Evolutionary conservation across 2,329 filamentous ascomycete genomes (phyloP).

Genomic region (Fusarium austroafricanum): DNA sequence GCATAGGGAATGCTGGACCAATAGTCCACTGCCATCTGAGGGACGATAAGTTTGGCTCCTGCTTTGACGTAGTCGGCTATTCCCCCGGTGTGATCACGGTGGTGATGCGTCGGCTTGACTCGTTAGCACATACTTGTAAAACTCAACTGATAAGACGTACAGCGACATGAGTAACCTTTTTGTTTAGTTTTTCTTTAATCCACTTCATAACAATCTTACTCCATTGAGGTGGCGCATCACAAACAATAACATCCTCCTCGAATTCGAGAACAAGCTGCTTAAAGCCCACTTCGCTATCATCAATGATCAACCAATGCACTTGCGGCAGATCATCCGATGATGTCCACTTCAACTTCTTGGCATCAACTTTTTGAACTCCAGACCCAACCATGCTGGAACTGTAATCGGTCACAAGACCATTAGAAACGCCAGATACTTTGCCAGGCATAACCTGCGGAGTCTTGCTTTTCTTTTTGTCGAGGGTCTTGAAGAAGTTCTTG

Average conservation of each 20-base stretch:
- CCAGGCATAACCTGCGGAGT: too few relatives aligned
- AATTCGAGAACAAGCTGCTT: constrained; percentile 36
- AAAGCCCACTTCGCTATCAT: constrained; percentile 10
- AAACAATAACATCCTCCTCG: constrained; percentile 25
- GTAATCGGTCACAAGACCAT: constrained; percentile 25
- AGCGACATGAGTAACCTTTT: constrained; percentile 18
- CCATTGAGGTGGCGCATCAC: constrained; percentile 21
- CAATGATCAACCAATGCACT: constrained; percentile 25
- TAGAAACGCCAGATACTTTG: neutral
- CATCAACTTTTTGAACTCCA: neutral
- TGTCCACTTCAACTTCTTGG: neutral
- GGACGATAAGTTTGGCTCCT: constrained; percentile 14
- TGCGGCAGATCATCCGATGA: neutral
- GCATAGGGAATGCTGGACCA: constrained; percentile 16
- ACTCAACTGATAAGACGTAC: neutral
- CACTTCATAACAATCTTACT: constrained; percentile 16
- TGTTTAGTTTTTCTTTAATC: constrained; percentile 14
- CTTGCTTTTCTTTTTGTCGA: too few relatives aligned
- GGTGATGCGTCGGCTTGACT: constrained; percentile 27
- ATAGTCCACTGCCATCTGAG: constrained; percentile 16
- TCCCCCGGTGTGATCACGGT: constrained; percentile 27
- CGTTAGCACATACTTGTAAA: accelerated
- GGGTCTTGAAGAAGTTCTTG: neutral
- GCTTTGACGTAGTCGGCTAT: constrained; percentile 8
- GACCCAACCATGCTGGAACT: constrained; percentile 29